A percentile compares a stretch with the other conserved stretches of the same genome.
Conservation (phyloP, 1,139 yeast genomes). For the Debaryomyces sp. region DNA sequence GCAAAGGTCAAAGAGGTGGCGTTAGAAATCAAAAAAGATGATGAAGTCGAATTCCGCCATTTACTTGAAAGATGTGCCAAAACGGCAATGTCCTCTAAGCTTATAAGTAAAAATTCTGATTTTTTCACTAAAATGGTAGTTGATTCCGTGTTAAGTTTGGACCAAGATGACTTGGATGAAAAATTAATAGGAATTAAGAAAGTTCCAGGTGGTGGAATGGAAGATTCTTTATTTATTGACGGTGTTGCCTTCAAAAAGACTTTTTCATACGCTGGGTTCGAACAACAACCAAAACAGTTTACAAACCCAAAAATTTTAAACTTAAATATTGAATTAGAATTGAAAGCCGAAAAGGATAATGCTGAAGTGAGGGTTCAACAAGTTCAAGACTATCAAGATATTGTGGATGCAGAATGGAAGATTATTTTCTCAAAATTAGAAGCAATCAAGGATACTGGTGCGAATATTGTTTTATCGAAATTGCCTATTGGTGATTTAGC, state of each 20-base stretch:
- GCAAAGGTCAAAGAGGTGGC: slow-evolving; percentile 73
- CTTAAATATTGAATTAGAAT: slow-evolving; percentile 90
- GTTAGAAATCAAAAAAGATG: slow-evolving; percentile 58
- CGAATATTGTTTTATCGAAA: slow-evolving; percentile 89
- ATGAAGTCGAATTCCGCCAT: slow-evolving; percentile 61
- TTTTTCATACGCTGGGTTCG: slow-evolving; percentile 96
- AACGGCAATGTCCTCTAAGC: slow-evolving; percentile 96
- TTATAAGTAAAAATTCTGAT: slow-evolving; percentile 81
- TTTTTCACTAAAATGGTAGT: slow-evolving; percentile 97
- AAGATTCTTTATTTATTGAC: slow-evolving; percentile 82
- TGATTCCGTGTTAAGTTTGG: slow-evolving; percentile 88
- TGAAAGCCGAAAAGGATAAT: slow-evolving; percentile 97
- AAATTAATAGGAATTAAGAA: slow-evolving; percentile 91
- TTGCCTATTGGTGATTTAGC: slow-evolving; percentile 98
- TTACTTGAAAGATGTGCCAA: slow-evolving; percentile 90
- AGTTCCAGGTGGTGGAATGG: slow-evolving; percentile 96
- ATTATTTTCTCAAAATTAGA: slow-evolving; percentile 85
- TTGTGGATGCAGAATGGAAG: slow-evolving; percentile 98
- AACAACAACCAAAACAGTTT: slow-evolving; percentile 93
- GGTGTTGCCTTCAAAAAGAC: slow-evolving; percentile 99
- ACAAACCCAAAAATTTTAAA: slow-evolving; percentile 78
- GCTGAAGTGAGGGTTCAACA: slow-evolving; percentile 98
- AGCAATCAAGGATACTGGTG: slow-evolving; percentile 82
- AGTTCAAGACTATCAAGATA: slow-evolving; percentile 91
- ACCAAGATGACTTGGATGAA: slow-evolving; percentile 83